These are phyloP conservation scores for Pseudonitzschia pungens DNA, from an alignment of 108 stramenopile genomes.

Conservation along the genomic window DNA sequence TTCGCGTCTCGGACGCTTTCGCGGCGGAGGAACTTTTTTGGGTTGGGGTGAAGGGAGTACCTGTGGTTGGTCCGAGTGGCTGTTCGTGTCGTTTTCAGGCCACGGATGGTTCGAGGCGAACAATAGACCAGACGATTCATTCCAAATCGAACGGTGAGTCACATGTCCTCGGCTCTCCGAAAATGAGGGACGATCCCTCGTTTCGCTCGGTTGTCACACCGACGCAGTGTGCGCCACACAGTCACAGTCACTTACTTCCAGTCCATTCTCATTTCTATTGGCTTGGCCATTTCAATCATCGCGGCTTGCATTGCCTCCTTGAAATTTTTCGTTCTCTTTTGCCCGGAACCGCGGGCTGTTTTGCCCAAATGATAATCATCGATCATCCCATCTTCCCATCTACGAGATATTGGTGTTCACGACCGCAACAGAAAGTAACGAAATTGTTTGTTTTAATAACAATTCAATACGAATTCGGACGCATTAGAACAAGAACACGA, in stretches of 20 bases:
- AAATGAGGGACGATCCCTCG: too few species aligned
- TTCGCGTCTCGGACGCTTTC: constrained; percentile 8
- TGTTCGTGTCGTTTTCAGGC: background rate
- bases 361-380: constrained; percentile 83
- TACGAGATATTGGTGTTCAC: too few species aligned
- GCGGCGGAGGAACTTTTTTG: constrained; percentile 1
- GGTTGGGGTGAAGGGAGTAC: constrained; percentile 27
- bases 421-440: too few species aligned
- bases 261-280: constrained; percentile 77
- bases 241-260: constrained; percentile 48
- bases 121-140: too few species aligned
- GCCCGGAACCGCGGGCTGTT: constrained; percentile 61
- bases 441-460: too few species aligned
- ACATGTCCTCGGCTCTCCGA: too few species aligned
- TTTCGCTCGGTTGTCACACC: too few species aligned
- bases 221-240: background rate
- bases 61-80: constrained; percentile 47
- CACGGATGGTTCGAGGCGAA: too few species aligned
- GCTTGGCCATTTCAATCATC: constrained; percentile 65
- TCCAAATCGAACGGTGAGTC: too few species aligned
- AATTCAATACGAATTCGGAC: too few species aligned
- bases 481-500: background rate
- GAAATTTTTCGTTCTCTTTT: constrained; percentile 47
- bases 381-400: constrained; percentile 72
- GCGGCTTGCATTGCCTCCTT: constrained; percentile 70